phyloP scores from a whole-genome alignment of 495 filamentous ascomycete genomes.

The Xylaria palmicola region DNA sequence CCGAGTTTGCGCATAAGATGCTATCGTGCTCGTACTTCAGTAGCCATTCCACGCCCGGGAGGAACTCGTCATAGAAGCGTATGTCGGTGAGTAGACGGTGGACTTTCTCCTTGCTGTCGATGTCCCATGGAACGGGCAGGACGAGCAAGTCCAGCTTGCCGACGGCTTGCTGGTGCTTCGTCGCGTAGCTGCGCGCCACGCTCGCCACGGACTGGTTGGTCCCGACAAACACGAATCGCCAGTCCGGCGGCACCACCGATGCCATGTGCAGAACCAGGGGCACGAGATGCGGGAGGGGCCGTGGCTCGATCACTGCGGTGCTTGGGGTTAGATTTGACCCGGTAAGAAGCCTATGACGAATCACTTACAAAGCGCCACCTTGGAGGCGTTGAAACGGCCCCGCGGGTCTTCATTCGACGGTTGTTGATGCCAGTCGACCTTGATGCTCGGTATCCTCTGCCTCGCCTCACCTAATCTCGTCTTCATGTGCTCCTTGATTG shows the following conservation, averaged over 20 bases:
- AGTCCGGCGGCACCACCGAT: slow-evolving; percentile 49
- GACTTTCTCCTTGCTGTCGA: slow-evolving; percentile 44
- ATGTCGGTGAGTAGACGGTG: slow-evolving; percentile 43
- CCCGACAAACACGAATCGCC: slow-evolving; percentile 52
- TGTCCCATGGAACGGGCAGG: slow-evolving; percentile 40
- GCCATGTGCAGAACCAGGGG: slow-evolving; percentile 52
- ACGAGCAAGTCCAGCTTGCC: slow-evolving; percentile 50
- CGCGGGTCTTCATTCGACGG: slow-evolving; percentile 29
- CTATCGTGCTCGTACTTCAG: slow-evolving; percentile 50
- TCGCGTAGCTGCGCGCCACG: slow-evolving; percentile 39
- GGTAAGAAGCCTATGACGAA: background rate
- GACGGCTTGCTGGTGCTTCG: slow-evolving; percentile 41
- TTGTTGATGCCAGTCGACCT: slow-evolving; percentile 38
- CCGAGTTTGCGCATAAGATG: slow-evolving; percentile 51
- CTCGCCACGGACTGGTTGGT: slow-evolving; percentile 38
- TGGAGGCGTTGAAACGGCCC: slow-evolving; percentile 41
- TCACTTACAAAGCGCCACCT: slow-evolving; percentile 39
- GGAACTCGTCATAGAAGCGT: slow-evolving; percentile 47
- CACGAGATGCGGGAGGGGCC: slow-evolving; percentile 43
- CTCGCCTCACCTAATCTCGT: slow-evolving; percentile 37
- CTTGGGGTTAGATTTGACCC: background rate
- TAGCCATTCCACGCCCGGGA: slow-evolving; percentile 46
- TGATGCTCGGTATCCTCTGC: slow-evolving; percentile 39
- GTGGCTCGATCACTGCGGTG: slow-evolving; percentile 42
- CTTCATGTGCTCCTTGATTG: slow-evolving; percentile 32